Percentiles rank a stretch among this genome's conserved stretches.
These are phyloP conservation scores for Calonectria pteridis DNA, from an alignment of 2,329 filamentous ascomycete genomes.

Conservation along the genomic window DNA sequence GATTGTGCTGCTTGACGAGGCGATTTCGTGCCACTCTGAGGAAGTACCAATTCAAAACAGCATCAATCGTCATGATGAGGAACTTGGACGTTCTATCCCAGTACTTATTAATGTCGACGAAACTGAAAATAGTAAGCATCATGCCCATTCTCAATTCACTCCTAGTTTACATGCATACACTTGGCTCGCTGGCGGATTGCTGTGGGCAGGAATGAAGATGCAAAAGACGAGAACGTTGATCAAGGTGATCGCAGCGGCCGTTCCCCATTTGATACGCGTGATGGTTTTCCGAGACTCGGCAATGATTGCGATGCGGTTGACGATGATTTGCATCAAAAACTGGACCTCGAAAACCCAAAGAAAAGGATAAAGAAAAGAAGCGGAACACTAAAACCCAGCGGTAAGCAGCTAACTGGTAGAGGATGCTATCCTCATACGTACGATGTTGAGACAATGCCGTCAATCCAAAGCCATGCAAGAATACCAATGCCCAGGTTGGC, in stretches of 20 bases:
- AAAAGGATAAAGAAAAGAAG: constrained; percentile 53
- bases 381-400: constrained; percentile 39
- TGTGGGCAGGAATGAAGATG: constrained; percentile 65
- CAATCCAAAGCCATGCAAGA: constrained; percentile 55
- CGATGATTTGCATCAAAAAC: constrained; percentile 66
- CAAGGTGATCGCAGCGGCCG: constrained; percentile 56
- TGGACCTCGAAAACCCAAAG: constrained; percentile 63
- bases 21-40: constrained; percentile 59
- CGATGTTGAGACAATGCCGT: constrained; percentile 49
- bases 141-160: background rate
- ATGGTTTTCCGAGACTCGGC: constrained; percentile 56
- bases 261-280: constrained; percentile 59
- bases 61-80: constrained; percentile 64
- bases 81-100: constrained; percentile 68
- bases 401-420: background rate
- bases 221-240: constrained; percentile 67
- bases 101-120: constrained; percentile 59
- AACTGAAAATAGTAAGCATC: constrained; percentile 33
- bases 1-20: constrained; percentile 59
- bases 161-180: constrained; percentile 39
- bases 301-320: constrained; percentile 65
- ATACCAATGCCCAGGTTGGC: constrained; percentile 55
- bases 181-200: constrained; percentile 52
- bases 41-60: constrained; percentile 65
- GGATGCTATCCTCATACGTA: constrained; percentile 21